Evolutionary conservation across 1,139 yeast genomes (phyloP).

Genomic region (Scheffersomyces illinoinensis): DNA sequence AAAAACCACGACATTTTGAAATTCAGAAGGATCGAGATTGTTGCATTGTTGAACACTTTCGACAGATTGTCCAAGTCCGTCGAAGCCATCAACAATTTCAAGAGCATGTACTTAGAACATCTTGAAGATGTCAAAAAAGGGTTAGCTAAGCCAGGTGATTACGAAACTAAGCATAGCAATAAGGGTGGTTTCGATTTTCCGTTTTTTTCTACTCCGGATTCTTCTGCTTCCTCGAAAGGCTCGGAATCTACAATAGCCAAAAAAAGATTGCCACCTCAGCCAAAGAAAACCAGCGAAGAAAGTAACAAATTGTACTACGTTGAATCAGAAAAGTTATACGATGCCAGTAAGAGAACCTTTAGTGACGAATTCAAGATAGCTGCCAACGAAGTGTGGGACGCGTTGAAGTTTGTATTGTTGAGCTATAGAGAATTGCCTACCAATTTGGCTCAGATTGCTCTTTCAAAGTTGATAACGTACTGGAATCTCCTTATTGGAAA

Average conservation of each 20-base stretch:
- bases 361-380: conserved; percentile 55
- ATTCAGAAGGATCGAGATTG: conserved; percentile 81
- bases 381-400: conserved; percentile 56
- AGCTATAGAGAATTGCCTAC: conserved; percentile 75
- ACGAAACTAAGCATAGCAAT: conserved; percentile 28
- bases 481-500: conserved; percentile 81
- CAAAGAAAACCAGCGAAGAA: not conserved
- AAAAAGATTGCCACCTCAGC: not conserved
- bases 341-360: conserved; percentile 19
- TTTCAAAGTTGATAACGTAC: conserved; percentile 51
- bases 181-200: conserved; percentile 44
- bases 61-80: conserved; percentile 88
- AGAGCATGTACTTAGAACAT: conserved; percentile 50
- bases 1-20: conserved; percentile 37
- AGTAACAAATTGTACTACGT: conserved; percentile 1
- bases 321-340: conserved; percentile 7
- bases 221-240: conserved; percentile 5
- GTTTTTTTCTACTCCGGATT: conserved; percentile 22
- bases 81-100: conserved; percentile 71
- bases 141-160: conserved; percentile 43
- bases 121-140: conserved; percentile 44
- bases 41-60: conserved; percentile 87
- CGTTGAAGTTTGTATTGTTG: conserved; percentile 61
- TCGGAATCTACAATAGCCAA: conserved; percentile 7
- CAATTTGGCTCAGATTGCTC: conserved; percentile 49